Percentiles rank a stretch among this genome's conserved stretches.
Conservation (phyloP, 106 monocot species). For the Allium sativum region DNA sequence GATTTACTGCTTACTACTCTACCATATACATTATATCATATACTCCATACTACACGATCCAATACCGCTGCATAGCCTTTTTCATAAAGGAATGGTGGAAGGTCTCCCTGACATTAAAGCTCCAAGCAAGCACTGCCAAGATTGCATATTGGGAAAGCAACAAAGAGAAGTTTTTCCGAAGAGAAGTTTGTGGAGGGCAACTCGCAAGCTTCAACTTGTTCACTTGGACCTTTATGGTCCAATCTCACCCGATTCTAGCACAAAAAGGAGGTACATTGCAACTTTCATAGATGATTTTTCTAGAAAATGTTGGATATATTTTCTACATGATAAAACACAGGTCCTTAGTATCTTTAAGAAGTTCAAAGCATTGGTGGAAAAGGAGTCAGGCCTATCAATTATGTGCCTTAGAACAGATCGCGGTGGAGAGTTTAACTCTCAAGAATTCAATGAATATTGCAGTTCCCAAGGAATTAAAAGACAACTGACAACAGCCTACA, state of each 20-base stretch:
- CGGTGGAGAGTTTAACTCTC: neutral
- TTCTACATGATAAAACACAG: neutral
- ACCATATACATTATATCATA: no score
- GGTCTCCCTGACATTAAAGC: neutral
- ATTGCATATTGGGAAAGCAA: neutral
- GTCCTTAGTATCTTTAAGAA: neutral
- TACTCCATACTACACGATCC: no score
- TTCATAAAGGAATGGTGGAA: neutral
- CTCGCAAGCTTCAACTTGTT: constrained; percentile 4
- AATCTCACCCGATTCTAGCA: constrained; percentile 8
- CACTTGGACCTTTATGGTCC: constrained; percentile 26
- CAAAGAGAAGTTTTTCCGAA: constrained; percentile 1
- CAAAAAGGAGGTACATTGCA: neutral
- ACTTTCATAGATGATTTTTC: neutral
- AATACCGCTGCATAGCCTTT: no score
- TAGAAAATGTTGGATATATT: neutral
- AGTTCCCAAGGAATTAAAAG: constrained; percentile 1
- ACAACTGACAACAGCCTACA: no score
- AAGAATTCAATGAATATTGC: neutral
- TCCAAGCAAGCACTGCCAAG: constrained; percentile 2
- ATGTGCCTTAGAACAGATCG: neutral
- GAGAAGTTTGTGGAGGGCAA: neutral
- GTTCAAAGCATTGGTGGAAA: neutral
- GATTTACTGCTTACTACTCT: no score
- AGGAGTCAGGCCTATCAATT: neutral